These are phyloP conservation scores for Cyclanthera cordifolia DNA, from an alignment of 306 rosid genomes.

Conservation along the genomic window DNA sequence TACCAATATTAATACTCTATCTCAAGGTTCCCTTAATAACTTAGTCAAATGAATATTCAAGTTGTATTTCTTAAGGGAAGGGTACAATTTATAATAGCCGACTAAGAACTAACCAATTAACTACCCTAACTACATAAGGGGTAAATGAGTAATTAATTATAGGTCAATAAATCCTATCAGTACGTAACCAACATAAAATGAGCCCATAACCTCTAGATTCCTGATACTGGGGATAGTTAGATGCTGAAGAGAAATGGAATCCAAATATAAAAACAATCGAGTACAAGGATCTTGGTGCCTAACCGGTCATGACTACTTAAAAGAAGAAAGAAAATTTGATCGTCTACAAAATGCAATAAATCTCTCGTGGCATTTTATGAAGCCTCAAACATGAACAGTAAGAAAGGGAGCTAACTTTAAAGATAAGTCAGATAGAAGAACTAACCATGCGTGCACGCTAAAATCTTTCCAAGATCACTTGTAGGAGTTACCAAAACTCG, in stretches of 20 bases:
- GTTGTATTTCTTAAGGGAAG: too few relatives aligned
- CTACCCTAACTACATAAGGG: too few relatives aligned
- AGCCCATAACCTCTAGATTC: too few relatives aligned
- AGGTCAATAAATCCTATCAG: too few relatives aligned
- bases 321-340: not conserved
- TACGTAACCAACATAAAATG: too few relatives aligned
- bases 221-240: not conserved
- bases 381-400: not conserved
- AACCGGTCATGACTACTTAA: not conserved
- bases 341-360: not conserved
- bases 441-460: constrained; percentile 95
- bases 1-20: too few relatives aligned
- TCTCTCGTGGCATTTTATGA: not conserved
- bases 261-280: not conserved
- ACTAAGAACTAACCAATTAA: too few relatives aligned
- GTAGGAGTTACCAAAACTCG: constrained; percentile 90
- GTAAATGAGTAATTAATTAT: too few relatives aligned
- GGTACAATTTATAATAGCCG: too few relatives aligned
- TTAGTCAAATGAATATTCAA: too few relatives aligned
- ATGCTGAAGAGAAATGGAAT: not conserved
- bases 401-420: not conserved
- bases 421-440: too few relatives aligned
- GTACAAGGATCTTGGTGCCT: not conserved
- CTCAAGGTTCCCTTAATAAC: too few relatives aligned
- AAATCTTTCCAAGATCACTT: constrained; percentile 79